These are phyloP conservation scores for Beauveria rudraprayagi DNA, from an alignment of 2,329 filamentous ascomycete genomes.

Conservation along the genomic window DNA sequence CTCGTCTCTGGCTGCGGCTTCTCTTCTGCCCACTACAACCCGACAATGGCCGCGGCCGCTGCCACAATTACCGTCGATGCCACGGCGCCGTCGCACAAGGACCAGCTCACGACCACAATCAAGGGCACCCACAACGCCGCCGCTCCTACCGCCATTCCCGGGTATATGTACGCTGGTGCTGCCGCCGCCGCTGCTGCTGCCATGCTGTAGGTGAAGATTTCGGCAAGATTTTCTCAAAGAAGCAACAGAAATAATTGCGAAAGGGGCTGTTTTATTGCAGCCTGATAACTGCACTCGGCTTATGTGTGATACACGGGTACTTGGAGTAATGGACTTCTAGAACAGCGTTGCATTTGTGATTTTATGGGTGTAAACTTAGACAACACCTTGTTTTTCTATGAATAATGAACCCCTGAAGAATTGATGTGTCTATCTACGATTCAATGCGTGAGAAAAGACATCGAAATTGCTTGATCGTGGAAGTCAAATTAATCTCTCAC, in stretches of 20 bases:
- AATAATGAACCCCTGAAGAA: not conserved
- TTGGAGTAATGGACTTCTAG: not conserved
- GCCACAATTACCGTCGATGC: slow-evolving; percentile 23
- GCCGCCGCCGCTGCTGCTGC: slow-evolving; percentile 9
- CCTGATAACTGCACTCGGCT: not conserved
- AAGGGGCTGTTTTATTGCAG: not conserved
- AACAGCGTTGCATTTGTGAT: slow-evolving; percentile 5
- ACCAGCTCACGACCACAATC: slow-evolving; percentile 29
- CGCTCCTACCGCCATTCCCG: not conserved
- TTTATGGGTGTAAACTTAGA: not conserved
- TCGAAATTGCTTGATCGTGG: not conserved
- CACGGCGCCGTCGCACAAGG: slow-evolving; percentile 23
- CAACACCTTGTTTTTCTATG: not conserved
- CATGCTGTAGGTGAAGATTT: not conserved
- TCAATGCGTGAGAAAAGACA: not conserved
- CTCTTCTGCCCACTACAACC: slow-evolving; percentile 22
- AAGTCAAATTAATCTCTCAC: too few relatives aligned
- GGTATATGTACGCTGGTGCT: slow-evolving; percentile 6
- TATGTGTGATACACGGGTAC: not conserved
- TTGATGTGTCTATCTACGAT: not conserved
- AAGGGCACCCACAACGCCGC: slow-evolving; percentile 13
- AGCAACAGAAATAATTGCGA: not conserved
- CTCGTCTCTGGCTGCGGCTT: slow-evolving; percentile 29
- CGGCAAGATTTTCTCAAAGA: not conserved
- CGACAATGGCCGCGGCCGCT: slow-evolving; percentile 18